Evolutionary conservation across 805 yeast species (phyloP).

Genomic region (Torulaspora delbrueckii): DNA sequence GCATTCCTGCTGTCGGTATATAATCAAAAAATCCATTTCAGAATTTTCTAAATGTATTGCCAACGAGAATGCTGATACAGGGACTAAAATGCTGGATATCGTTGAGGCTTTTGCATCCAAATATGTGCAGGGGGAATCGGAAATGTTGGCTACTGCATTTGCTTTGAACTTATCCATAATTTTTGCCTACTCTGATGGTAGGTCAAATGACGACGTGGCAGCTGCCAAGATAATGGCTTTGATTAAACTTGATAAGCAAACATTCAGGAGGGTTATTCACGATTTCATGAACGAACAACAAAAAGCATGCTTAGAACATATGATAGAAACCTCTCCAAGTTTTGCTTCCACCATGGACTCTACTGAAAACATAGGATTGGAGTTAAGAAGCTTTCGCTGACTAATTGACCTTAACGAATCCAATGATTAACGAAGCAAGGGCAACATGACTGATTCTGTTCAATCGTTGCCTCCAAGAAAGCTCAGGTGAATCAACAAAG

Average conservation of each 20-base stretch:
- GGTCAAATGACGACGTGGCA: conserved; percentile 28
- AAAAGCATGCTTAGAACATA: conserved; percentile 20
- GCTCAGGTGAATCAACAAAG: too few relatives aligned
- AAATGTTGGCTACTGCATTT: conserved; percentile 4
- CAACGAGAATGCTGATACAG: background rate
- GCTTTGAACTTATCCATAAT: conserved; percentile 33
- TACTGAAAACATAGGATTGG: background rate
- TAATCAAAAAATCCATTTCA: conserved; percentile 46
- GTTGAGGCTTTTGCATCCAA: conserved; percentile 40
- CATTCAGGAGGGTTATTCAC: conserved; percentile 47
- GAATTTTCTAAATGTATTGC: conserved; percentile 36
- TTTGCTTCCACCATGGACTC: background rate
- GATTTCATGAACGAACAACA: conserved; percentile 39
- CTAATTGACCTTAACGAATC: background rate
- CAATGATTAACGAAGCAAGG: background rate
- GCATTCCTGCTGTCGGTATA: conserved; percentile 31
- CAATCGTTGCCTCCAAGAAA: too few relatives aligned
- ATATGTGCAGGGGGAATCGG: conserved; percentile 24
- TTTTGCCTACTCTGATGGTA: conserved; percentile 35
- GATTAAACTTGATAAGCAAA: conserved; percentile 40
- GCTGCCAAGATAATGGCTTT: conserved; percentile 47
- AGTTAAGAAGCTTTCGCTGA: conserved; percentile 6
- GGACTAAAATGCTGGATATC: conserved; percentile 23
- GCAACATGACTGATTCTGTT: too few relatives aligned
- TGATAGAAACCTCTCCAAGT: conserved; percentile 8